Evolutionary conservation across 371 early-diverging fungal genomes (phyloP).

Genomic region (Mucor piriformis): DNA sequence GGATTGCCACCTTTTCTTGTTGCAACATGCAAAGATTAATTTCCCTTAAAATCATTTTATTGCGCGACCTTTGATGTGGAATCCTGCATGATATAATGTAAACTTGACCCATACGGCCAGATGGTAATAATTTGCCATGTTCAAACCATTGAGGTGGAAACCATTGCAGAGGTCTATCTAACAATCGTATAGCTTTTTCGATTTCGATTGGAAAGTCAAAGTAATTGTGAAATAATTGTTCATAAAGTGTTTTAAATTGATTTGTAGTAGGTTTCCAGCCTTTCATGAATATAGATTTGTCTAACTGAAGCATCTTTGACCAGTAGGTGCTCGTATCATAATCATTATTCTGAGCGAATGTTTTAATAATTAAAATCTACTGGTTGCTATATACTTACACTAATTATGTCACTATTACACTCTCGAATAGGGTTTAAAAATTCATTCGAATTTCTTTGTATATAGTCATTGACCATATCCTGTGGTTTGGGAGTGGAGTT

Average conservation of each 20-base stretch:
- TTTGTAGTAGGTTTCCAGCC: conserved; percentile 16
- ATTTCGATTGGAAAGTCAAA: conserved; percentile 16
- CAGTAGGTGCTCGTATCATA: conserved; percentile 4
- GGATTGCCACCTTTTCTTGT: neutral
- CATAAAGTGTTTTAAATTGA: conserved; percentile 13
- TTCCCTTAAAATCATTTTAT: conserved; percentile 5
- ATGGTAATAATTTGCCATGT: conserved; percentile 4
- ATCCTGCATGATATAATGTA: conserved; percentile 15
- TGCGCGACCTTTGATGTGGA: conserved; percentile 3
- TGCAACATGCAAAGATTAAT: conserved; percentile 12
- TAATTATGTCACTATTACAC: neutral
- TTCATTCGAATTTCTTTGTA: conserved; percentile 15
- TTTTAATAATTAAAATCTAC: neutral
- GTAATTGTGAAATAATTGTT: conserved; percentile 23
- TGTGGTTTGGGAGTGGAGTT: neutral
- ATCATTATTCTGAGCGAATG: neutral
- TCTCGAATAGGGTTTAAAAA: conserved; percentile 13
- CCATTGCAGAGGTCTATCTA: conserved; percentile 11
- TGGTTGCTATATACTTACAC: neutral
- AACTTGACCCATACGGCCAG: conserved; percentile 25
- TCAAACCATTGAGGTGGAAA: conserved; percentile 23
- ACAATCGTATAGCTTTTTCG: neutral
- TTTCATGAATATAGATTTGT: conserved; percentile 16
- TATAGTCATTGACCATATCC: conserved; percentile 16
- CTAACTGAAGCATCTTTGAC: conserved; percentile 5